These are phyloP conservation scores for Lichtheimia corymbifera DNA, from an alignment of 371 early-diverging fungal genomes.

Conservation along the genomic window DNA sequence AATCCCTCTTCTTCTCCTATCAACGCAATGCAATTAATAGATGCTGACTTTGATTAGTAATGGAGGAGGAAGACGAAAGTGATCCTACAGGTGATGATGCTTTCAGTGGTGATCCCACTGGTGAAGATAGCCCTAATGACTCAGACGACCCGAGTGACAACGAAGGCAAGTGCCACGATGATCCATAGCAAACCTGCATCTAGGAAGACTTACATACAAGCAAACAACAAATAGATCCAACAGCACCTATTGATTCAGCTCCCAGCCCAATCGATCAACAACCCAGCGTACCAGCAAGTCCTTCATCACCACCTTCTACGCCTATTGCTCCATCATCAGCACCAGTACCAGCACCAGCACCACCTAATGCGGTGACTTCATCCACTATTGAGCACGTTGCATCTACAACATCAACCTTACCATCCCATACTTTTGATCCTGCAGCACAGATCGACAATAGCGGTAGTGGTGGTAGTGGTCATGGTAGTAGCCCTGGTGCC, in stretches of 20 bases:
- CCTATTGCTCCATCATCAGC: neutral
- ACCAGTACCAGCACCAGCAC: neutral
- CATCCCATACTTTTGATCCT: neutral
- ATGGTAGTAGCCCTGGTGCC: neutral
- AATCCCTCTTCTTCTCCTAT: too few relatives aligned
- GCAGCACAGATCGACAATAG: too few relatives aligned
- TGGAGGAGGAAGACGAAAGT: neutral
- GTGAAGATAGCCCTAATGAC: slow-evolving; percentile 6
- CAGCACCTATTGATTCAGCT: too few relatives aligned
- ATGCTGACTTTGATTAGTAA: too few relatives aligned
- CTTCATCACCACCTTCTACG: neutral
- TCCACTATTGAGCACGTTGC: neutral
- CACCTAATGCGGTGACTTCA: neutral
- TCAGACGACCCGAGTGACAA: neutral
- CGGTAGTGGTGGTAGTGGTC: too few relatives aligned
- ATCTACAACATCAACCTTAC: neutral
- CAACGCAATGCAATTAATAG: too few relatives aligned
- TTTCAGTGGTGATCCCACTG: slow-evolving; percentile 6
- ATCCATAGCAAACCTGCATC: too few relatives aligned
- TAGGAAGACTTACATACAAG: too few relatives aligned
- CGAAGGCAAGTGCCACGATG: too few relatives aligned
- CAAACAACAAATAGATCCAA: too few relatives aligned
- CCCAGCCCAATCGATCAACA: too few relatives aligned
- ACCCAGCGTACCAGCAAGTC: too few relatives aligned
- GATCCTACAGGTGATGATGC: slow-evolving; percentile 12